Base-by-base conservation (phyloP, 306 rosid species). In the Pterocarpus macrocarpus region DNA sequence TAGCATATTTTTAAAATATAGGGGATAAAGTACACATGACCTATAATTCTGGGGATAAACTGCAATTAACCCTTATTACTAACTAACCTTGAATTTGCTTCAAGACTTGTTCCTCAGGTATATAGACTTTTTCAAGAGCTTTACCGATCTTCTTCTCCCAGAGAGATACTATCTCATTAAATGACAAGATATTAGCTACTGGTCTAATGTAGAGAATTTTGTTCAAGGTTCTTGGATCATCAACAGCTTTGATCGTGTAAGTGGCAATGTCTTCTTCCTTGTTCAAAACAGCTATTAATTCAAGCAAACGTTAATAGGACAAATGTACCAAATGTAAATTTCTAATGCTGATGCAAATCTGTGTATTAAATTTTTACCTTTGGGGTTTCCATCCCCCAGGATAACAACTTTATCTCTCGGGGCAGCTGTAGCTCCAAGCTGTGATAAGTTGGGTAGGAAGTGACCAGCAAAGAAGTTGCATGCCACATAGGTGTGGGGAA, bases 201-300 rank as follows among this genome's bases (percentile, higher is more conserved):
- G 92, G 89, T 66, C 82, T 83, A 61, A 89, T 13, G 65, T 84
- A 84, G 47, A 87, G 73, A 78, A 55, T 65, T 75, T 91, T 91
- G 80, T 91, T 89, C 83, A 86, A 80, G 52, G 91, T 90, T 85
- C 91, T 81, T 52, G 88, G 85, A 73, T 91, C 92, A 62, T 89
- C 90, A 30, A 86, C 87, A 1, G 84, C 82, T 67, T 75, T 89
- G 64, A 91, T 89, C 0, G 88, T 84, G 34, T 65, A 89, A 15
- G 86, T 32, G 2, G 85, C 89, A 8, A 85, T 75, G 43, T 91
- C 92, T 5, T 85, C 90, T 69, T 89, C 92, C 62, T 84, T 79
- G 57, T 84, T 75, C n/a, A 57, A 61, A 52, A 86, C 71, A 69
- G 50, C 91, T 86, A 50, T 35, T 64, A 57, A 82, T 64, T 22